Evolutionary conservation across 1,139 yeast species (phyloP), one percentile per base, ranked within the genome.

Genomic region (Blastobotrys persicus): DNA sequence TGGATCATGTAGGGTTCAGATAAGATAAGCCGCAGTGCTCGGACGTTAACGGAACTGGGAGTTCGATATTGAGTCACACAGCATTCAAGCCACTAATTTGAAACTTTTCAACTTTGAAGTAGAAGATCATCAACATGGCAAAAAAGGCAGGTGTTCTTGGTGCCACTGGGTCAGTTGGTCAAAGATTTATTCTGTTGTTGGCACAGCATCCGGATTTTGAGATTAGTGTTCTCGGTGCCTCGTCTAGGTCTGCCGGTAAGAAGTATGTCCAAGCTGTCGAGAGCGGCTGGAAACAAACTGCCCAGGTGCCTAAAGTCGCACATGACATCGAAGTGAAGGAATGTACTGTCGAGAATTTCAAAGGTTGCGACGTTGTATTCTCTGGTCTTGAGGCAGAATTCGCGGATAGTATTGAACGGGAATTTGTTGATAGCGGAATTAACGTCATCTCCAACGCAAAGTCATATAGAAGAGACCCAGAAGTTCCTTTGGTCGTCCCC

Each of bases 141-240:
- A 18, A 14, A 28, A 37, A 28, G 18, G 43, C 34, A 28, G 34
- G 43, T 40, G 96, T 92, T 61, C 76, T 92, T 57, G 98, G 98
- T 48, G 98, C 98, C 59, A 91, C 98, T 18, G 98, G 98, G 46
- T 85, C 96, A 39, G 99, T 92, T 42, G 99, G 99, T 48, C 99
- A 92, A 72, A 79, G 98, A 62, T 92, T 92, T 67, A 91, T 92
- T 56, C 76, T 91, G 50, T 76, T 92, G 49, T 77, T 92, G 57
- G 80, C 91, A 1, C 73, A 86, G 55, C 98, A 92, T 66, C 98
- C 98, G 31, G 88, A 88, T 55, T 89, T 94, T 63, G 89, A 88
- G 67, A 72, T 92, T 50, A 78, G 80, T 53, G 94, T 82, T 4
- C 76, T 92, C 55, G 98, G 98, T 55, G 99, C 99, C 4, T 88